phyloP scores from a whole-genome alignment of 495 filamentous ascomycete species.

The Aspergillus bertholletiae region DNA sequence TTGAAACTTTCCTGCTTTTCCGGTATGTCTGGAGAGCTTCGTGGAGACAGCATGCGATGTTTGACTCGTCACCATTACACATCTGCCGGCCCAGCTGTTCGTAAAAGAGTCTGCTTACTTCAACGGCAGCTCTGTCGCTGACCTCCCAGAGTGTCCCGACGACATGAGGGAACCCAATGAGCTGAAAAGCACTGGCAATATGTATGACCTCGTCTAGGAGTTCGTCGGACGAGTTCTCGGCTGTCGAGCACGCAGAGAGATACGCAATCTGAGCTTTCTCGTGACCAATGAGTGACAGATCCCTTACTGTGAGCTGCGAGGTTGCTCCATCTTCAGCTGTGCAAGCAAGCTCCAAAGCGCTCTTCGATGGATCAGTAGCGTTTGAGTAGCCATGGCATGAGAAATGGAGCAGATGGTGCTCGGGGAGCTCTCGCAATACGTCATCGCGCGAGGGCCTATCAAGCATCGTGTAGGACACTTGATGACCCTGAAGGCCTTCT shows the following conservation, averaged over 20 bases:
- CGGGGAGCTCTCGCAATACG: not conserved
- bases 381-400: constrained; percentile 8
- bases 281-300: not conserved
- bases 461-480: not conserved
- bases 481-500: not conserved
- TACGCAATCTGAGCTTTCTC: constrained; percentile 4
- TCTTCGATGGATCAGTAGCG: not conserved
- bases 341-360: not conserved
- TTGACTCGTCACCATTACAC: no score
- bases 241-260: constrained; percentile 15
- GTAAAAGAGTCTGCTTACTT: not conserved
- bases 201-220: constrained; percentile 12
- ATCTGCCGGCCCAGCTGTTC: no score
- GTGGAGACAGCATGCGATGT: no score
- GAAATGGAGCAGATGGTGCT: constrained; percentile 5
- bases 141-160: constrained; percentile 5
- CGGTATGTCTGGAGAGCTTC: no score
- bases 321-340: not conserved
- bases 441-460: not conserved
- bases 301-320: not conserved
- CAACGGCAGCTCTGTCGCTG: not conserved
- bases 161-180: constrained; percentile 8
- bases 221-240: constrained; percentile 3
- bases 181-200: constrained; percentile 10
- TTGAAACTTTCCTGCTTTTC: no score